Evolutionary conservation across 352 stramenopile species (phyloP), one percentile per base, ranked within the genome.

Genomic region (Phytopythium mirpurense): DNA sequence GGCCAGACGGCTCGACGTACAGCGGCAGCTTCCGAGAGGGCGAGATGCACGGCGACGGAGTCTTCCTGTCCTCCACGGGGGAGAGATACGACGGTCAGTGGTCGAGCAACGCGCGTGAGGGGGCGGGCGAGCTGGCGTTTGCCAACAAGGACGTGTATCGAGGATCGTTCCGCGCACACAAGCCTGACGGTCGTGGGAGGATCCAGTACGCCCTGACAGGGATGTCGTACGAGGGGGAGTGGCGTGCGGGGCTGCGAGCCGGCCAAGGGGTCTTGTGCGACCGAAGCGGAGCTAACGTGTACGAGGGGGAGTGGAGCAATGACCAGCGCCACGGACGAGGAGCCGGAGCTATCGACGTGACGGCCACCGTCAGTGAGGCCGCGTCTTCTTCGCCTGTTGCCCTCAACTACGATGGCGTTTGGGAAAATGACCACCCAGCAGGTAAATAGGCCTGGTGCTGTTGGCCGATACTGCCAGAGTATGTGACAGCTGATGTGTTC

Each of bases 1-100:
- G 75, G 75, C 52, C 73, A 1, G 60, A 86, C 32, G 75, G 78
- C 6, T 68, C 70, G 14, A 81, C 75, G 19, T 89, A 86, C 56
- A 84, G 61, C 32, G 78, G 78, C 8, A 66, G 77, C 24, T 86
- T 88, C 50, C 57, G 55, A 6, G 43, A 55, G 14, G 78, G 78
- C 8, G 78, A 86, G 44, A 68, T 74, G 45, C 61, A 88, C 32
- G 78, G 75, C 5, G 63, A 84, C 43, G 74, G 78, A 11, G 66
- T 79, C 4, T 72, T 62, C 37, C 57, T 88, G 23, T 62, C 63
- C 9, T 21, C 51, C 2, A 65, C 31, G 3, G 74, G 78, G 0
- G 76, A 86, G 32, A 60, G 66, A 5, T 88, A 88, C 48, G 73
- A 83, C 49, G 78, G 78, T 2, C 59, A 79, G 31, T 88, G 75